Conservation (phyloP, 805 yeast genomes). For the Metschnikowia matae region DNA sequence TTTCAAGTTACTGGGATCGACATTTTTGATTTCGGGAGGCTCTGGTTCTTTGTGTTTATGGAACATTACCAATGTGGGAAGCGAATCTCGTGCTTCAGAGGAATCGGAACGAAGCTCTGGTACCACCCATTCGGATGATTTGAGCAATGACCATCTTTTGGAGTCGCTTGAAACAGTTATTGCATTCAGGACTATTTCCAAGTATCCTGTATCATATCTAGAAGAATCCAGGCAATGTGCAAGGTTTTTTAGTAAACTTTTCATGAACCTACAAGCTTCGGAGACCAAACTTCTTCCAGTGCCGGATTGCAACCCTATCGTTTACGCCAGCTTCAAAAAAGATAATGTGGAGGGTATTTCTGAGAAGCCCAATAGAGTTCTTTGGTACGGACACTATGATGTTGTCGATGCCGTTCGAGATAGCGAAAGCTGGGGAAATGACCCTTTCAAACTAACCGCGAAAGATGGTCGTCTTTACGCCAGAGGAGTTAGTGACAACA, state of each 20-base stretch:
- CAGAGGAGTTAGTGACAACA: slow-evolving; percentile 91
- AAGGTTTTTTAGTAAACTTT: slow-evolving; percentile 56
- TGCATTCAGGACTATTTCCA: slow-evolving; percentile 73
- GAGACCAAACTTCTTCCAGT: slow-evolving; percentile 67
- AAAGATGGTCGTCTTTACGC: slow-evolving; percentile 84
- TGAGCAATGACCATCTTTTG: slow-evolving; percentile 61
- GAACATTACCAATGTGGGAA: slow-evolving; percentile 43
- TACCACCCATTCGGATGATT: neutral
- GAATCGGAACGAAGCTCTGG: slow-evolving; percentile 1
- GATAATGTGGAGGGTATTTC: neutral
- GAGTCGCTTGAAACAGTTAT: slow-evolving; percentile 58
- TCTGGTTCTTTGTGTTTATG: slow-evolving; percentile 69
- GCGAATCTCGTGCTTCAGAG: slow-evolving; percentile 9
- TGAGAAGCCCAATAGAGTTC: slow-evolving; percentile 36
- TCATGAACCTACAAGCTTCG: slow-evolving; percentile 67
- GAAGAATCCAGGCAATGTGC: slow-evolving; percentile 89
- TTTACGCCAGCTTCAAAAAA: slow-evolving; percentile 61
- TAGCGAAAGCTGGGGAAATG: slow-evolving; percentile 61
- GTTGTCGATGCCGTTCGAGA: slow-evolving; percentile 73
- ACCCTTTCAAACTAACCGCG: slow-evolving; percentile 74
- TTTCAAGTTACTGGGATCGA: slow-evolving; percentile 34
- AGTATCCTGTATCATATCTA: slow-evolving; percentile 59
- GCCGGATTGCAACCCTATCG: slow-evolving; percentile 78
- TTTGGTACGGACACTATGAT: slow-evolving; percentile 97
- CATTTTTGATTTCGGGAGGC: slow-evolving; percentile 64